Percentiles rank a stretch among this genome's conserved stretches.
Conservation (phyloP, 2,329 filamentous ascomycete genomes). For the Knufia petricola region DNA sequence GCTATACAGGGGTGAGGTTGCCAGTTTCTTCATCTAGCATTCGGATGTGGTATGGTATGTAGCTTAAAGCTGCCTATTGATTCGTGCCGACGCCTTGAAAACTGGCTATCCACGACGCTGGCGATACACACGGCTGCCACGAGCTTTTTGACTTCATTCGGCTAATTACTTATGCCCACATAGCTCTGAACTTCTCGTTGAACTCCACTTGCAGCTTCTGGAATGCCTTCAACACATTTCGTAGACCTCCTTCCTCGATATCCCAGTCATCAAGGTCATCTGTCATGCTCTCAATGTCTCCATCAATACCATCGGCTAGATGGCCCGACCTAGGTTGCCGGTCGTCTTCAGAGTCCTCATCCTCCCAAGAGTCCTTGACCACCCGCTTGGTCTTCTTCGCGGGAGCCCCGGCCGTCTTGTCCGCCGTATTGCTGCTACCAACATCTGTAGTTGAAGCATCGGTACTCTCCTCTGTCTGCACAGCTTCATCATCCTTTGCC, state of each 20-base stretch:
- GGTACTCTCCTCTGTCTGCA: background rate
- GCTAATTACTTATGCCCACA: conserved; percentile 5
- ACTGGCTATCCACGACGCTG: too few relatives aligned
- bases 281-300: background rate
- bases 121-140: too few relatives aligned
- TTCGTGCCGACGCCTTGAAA: too few relatives aligned
- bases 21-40: too few relatives aligned
- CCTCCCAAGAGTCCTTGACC: conserved; percentile 13
- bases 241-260: conserved; percentile 1
- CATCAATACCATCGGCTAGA: background rate
- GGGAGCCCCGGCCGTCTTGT: background rate
- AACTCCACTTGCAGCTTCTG: conserved; percentile 8
- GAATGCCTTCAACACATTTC: conserved; percentile 5
- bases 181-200: conserved; percentile 9
- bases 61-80: too few relatives aligned
- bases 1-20: too few relatives aligned
- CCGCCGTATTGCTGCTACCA: background rate
- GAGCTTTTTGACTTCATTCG: too few relatives aligned
- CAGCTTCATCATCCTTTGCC: conserved; percentile 1
- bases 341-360: background rate
- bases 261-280: conserved; percentile 2
- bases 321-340: too few relatives aligned
- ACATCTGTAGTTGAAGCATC: background rate
- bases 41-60: too few relatives aligned
- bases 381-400: conserved; percentile 3